Percentiles rank a stretch among this genome's conserved stretches.
These are phyloP conservation scores for Fomitopsis pulvina DNA, from an alignment of 768 basidiomycete genomes.

Conservation along the genomic window DNA sequence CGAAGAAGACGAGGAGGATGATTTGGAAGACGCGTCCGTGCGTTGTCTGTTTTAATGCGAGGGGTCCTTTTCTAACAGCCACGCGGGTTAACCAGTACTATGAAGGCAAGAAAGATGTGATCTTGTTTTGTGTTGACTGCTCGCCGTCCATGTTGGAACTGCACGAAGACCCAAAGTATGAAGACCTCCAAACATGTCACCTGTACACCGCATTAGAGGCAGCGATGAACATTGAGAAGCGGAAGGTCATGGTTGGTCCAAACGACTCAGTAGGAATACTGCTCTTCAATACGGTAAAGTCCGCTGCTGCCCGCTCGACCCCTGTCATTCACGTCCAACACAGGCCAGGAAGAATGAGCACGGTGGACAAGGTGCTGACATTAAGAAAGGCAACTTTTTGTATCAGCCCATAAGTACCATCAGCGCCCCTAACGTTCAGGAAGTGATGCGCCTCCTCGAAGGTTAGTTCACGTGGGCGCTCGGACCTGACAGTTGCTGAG, in stretches of 20 bases:
- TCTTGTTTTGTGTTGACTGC: constrained; percentile 94
- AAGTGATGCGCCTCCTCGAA: constrained; percentile 71
- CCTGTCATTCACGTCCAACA: not conserved
- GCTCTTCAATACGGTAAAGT: constrained; percentile 85
- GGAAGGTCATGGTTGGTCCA: constrained; percentile 83
- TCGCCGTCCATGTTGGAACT: constrained; percentile 83
- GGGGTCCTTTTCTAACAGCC: not conserved
- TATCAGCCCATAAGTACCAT: constrained; percentile 75
- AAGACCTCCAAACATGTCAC: constrained; percentile 67
- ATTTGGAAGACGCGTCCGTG: constrained; percentile 67
- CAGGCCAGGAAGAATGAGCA: constrained; percentile 31
- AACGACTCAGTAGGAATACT: constrained; percentile 87
- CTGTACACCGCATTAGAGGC: constrained; percentile 74
- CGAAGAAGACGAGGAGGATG: constrained; percentile 79
- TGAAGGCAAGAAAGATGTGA: constrained; percentile 77
- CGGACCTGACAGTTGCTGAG: not conserved
- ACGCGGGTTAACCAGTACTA: constrained; percentile 13
- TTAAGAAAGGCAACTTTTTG: constrained; percentile 64
- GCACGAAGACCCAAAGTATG: constrained; percentile 55
- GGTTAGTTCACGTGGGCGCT: constrained; percentile 41
- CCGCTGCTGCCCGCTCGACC: not conserved
- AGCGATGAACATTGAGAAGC: constrained; percentile 83
- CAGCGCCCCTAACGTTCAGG: constrained; percentile 75
- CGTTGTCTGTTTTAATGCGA: constrained; percentile 3
- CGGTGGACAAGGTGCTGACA: constrained; percentile 40